A percentile compares a stretch with the other conserved stretches of the same genome.
phyloP scores from a whole-genome alignment of 148 eudicot species.

The Bassia scoparia region DNA sequence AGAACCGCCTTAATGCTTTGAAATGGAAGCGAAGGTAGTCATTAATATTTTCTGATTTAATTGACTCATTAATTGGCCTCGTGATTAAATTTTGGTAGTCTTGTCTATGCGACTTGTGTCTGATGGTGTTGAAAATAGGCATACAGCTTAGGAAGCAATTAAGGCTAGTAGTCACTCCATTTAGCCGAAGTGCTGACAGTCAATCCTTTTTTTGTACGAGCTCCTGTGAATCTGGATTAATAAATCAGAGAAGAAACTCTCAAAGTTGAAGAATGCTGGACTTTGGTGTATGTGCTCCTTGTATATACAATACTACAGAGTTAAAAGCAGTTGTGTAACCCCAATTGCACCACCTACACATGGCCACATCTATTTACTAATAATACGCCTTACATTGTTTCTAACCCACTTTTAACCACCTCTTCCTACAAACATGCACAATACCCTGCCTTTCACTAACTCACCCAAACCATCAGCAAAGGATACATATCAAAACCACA shows the following conservation, averaged over 20 bases:
- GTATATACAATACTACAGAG: background rate
- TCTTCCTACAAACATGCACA: too few relatives aligned
- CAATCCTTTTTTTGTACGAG: background rate
- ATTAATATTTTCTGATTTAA: background rate
- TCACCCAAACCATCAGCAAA: too few relatives aligned
- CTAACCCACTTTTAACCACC: too few relatives aligned
- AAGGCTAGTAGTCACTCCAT: background rate
- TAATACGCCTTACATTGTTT: too few relatives aligned
- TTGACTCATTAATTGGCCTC: background rate
- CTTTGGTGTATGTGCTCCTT: background rate
- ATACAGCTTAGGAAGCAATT: background rate
- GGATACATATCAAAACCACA: too few relatives aligned
- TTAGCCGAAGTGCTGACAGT: background rate
- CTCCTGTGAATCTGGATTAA: background rate
- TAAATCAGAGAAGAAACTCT: background rate
- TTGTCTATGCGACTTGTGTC: too few relatives aligned
- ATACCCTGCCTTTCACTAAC: too few relatives aligned
- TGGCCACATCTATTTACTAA: too few relatives aligned
- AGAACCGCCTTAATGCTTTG: constrained; percentile 48
- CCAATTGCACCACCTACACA: too few relatives aligned
- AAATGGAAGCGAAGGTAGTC: constrained; percentile 75
- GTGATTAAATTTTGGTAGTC: background rate
- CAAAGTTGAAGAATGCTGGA: background rate
- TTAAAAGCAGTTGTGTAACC: too few relatives aligned
- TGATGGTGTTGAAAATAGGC: background rate